Evolutionary conservation across 768 basidiomycete species (phyloP).

Genomic region (Hortiboletus campestris): DNA sequence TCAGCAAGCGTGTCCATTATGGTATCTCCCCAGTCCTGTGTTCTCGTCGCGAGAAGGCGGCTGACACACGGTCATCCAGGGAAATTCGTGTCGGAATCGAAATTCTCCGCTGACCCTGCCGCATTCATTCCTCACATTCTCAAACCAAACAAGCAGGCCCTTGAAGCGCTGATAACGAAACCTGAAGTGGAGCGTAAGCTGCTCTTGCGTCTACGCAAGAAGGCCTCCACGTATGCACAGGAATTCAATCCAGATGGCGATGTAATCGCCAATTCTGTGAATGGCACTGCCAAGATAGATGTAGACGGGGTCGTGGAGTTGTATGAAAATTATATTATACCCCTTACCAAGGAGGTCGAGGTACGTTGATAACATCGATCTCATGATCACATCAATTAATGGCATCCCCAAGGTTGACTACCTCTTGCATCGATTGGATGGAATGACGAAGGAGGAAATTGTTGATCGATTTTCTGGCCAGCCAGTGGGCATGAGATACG

Average conservation of each 20-base stretch:
- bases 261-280: constrained; percentile 34
- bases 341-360: constrained; percentile 98
- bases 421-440: constrained; percentile 85
- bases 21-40: constrained; percentile 51
- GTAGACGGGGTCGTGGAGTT: constrained; percentile 90
- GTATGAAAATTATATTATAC: constrained; percentile 95
- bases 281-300: constrained; percentile 71
- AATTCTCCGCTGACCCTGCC: constrained; percentile 83
- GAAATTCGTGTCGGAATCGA: constrained; percentile 98
- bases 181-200: constrained; percentile 91
- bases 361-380: constrained; percentile 42
- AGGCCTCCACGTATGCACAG: constrained; percentile 75
- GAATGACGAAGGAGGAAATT: constrained; percentile 77
- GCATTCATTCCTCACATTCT: constrained; percentile 92
- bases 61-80: constrained; percentile 47
- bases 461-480: constrained; percentile 57
- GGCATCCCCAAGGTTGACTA: constrained; percentile 76
- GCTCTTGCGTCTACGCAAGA: constrained; percentile 80
- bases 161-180: constrained; percentile 92
- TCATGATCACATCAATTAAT: constrained; percentile 1
- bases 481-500: constrained; percentile 11
- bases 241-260: constrained; percentile 76
- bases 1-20: constrained; percentile 97
- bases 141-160: constrained; percentile 67
- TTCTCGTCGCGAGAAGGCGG: neutral